Evolutionary conservation across 495 filamentous ascomycete genomes (phyloP).

Genomic region (Staphylotrichum longicolle): DNA sequence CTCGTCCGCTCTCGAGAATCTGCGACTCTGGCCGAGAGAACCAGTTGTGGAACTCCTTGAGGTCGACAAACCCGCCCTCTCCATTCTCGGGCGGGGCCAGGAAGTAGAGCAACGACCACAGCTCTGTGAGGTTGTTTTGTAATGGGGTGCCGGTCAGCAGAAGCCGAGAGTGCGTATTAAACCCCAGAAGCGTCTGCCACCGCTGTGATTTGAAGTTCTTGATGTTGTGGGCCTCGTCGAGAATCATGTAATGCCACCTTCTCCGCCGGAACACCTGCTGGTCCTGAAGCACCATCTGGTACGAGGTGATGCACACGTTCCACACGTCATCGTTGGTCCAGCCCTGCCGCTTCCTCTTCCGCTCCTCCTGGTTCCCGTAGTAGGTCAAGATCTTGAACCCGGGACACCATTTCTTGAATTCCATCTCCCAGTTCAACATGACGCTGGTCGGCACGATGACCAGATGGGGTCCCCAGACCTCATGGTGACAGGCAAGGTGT

Average conservation of each 20-base stretch:
- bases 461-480: constrained; percentile 93
- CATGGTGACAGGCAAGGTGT: constrained; percentile 85
- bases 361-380: constrained; percentile 90
- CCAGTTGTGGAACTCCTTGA: constrained; percentile 90
- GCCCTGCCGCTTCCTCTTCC: constrained; percentile 81
- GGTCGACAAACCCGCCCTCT: constrained; percentile 81
- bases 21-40: constrained; percentile 90
- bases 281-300: constrained; percentile 93
- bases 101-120: constrained; percentile 98
- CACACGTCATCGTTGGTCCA: constrained; percentile 88
- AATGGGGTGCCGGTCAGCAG: constrained; percentile 93
- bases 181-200: constrained; percentile 91
- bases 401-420: constrained; percentile 99
- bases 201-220: constrained; percentile 97
- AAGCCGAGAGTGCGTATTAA: constrained; percentile 82
- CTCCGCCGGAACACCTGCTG: constrained; percentile 87
- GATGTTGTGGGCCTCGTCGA: constrained; percentile 99
- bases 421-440: constrained; percentile 99
- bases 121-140: constrained; percentile 93
- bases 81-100: constrained; percentile 86
- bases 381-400: constrained; percentile 98
- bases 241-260: constrained; percentile 97
- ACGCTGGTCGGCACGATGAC: constrained; percentile 97
- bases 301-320: constrained; percentile 97
- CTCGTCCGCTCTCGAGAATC: constrained; percentile 89